A percentile compares a stretch with the other conserved stretches of the same genome.
These are phyloP conservation scores for Venturia aucupariae DNA, from an alignment of 2,329 filamentous ascomycete genomes.

Conservation along the genomic window DNA sequence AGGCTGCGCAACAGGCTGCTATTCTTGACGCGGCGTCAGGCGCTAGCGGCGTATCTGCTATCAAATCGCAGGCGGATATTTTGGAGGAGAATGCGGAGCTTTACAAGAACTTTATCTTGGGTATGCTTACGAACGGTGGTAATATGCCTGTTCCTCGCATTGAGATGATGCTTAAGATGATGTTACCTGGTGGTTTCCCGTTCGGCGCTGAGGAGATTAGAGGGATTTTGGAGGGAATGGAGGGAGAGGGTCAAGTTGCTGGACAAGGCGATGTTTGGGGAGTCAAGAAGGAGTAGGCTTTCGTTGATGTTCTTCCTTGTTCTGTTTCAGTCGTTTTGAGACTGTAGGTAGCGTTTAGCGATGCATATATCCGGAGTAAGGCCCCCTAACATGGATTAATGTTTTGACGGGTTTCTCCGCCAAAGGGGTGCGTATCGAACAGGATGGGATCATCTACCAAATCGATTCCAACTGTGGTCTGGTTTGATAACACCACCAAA, in stretches of 20 bases:
- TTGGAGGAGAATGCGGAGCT: conserved; percentile 61
- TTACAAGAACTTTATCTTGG: conserved; percentile 86
- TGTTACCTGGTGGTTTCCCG: conserved; percentile 77
- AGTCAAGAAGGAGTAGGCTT: conserved; percentile 16
- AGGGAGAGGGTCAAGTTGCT: conserved; percentile 57
- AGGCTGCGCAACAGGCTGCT: conserved; percentile 28
- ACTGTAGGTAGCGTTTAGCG: too few relatives aligned
- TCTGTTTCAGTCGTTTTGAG: too few relatives aligned
- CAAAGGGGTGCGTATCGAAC: too few relatives aligned
- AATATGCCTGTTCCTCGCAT: conserved; percentile 76
- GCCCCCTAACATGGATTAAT: too few relatives aligned
- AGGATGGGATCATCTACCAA: too few relatives aligned
- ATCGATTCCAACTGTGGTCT: too few relatives aligned
- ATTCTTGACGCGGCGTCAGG: conserved; percentile 17
- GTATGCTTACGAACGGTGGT: conserved; percentile 89
- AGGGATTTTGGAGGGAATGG: conserved; percentile 70
- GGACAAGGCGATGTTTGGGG: conserved; percentile 26
- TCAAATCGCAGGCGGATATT: conserved; percentile 45
- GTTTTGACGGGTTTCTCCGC: too few relatives aligned
- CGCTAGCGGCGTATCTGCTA: conserved; percentile 38
- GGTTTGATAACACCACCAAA: too few relatives aligned
- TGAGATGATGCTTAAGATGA: conserved; percentile 90
- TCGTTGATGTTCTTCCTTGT: too few relatives aligned
- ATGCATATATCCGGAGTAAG: too few relatives aligned
- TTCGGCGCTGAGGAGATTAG: conserved; percentile 84